Evolutionary conservation across 2,329 filamentous ascomycete genomes (phyloP), one percentile per base, ranked within the genome.

Genomic region (Orbilia ellipsospora): DNA sequence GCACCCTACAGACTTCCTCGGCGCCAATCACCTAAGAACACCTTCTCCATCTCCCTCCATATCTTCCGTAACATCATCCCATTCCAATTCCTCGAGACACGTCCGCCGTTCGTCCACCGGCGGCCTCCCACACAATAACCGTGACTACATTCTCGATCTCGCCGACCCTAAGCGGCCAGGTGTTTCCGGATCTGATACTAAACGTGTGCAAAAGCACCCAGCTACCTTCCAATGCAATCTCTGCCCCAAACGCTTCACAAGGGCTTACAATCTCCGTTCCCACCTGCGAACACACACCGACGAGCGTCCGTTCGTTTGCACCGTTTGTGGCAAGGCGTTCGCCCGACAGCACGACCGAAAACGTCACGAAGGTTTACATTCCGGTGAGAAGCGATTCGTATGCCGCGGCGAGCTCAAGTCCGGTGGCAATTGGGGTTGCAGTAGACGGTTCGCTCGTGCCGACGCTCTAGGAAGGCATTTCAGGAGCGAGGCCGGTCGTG

Each of bases 371-470:
- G 94, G 94, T 45, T 85, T 99, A 50, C 95, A 99, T 81, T 96
- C 92, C 0, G 95, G 95, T 50, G 95, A 99, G 84, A 99, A 98
- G 88, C 98, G 97, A 81, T 99, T 98, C 81, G 92, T 98, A 6
- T 99, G 95, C 83, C 93, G 93, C 79, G 95, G 95, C 63, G 92
- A 94, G 72, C 88, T 99, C 59, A 94, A 94, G 78, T 89, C 89
- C 1, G 90, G 90, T 55, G 90, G 90, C 4, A 89, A 91, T 78
- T 99, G 95, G 95, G 95, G 95, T 18, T 99, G 95, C 79, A 93
- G 93, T 2, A 88, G 95, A 76, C 88, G 94, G 8, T 99, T 99
- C 82, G 95, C 95, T 15, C 92, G 95, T 79, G 95, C 95, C 4
- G 95, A 99, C 84, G 95, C 95, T 4, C 86, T 99, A 1, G 95